phyloP scores from a whole-genome alignment of 225 moss, liverwort and hornwort species.

The Marchantia polymorpha region DNA sequence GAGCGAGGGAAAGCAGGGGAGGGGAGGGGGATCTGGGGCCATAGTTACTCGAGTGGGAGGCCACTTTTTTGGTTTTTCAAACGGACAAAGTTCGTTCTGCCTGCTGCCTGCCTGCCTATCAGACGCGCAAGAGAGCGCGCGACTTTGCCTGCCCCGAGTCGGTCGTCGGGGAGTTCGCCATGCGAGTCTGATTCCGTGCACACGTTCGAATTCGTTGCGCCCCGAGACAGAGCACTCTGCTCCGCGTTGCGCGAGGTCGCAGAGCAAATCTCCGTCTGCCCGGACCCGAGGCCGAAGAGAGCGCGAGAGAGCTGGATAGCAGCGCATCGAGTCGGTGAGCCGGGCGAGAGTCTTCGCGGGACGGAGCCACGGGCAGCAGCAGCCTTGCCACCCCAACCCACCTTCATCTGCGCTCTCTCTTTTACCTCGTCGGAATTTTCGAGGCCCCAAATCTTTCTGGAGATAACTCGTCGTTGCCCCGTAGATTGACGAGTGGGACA shows the following conservation, averaged over 20 bases:
- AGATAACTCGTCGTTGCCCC: not conserved
- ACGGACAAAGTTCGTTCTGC: not conserved
- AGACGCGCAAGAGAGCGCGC: not conserved
- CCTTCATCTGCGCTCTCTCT: too few species aligned
- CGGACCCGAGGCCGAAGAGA: not conserved
- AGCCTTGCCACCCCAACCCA: too few species aligned
- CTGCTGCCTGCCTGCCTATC: not conserved
- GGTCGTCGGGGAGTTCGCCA: not conserved
- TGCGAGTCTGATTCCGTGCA: not conserved
- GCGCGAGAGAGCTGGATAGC: not conserved
- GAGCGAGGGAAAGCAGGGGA: not conserved
- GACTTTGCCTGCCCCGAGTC: not conserved
- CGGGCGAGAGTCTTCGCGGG: not conserved
- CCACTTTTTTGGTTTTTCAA: not conserved
- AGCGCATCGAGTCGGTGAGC: not conserved
- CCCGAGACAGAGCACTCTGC: not conserved
- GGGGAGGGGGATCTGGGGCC: not conserved
- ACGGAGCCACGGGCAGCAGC: too few species aligned
- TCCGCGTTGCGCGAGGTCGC: not conserved
- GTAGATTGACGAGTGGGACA: not conserved
- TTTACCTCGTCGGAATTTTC: not conserved
- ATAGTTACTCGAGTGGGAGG: not conserved
- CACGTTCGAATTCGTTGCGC: not conserved
- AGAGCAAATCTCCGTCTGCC: not conserved
- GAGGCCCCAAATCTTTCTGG: not conserved